Conservation (phyloP, 495 filamentous ascomycete genomes). For the Talaromyces ruber region DNA sequence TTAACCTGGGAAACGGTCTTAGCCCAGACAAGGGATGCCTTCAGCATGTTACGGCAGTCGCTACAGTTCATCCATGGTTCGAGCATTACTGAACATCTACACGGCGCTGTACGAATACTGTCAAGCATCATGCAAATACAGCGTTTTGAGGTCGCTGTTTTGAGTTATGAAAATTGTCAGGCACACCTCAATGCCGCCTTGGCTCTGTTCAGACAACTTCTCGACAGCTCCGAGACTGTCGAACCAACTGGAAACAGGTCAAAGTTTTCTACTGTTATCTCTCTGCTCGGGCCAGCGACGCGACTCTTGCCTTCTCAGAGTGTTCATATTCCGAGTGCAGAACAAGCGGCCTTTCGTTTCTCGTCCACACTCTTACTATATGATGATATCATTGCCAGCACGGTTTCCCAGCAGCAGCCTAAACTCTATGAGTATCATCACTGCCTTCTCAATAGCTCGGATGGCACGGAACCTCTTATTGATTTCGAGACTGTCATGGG, state of each 20-base stretch:
- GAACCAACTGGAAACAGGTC: neutral
- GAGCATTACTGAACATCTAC: constrained; percentile 11
- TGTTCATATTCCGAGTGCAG: constrained; percentile 29
- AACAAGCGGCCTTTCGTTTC: constrained; percentile 46
- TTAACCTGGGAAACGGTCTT: constrained; percentile 26
- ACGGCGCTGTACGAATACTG: constrained; percentile 32
- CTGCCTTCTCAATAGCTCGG: constrained; percentile 8
- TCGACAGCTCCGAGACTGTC: constrained; percentile 18
- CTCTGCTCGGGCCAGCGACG: constrained; percentile 16
- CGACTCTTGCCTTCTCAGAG: constrained; percentile 13
- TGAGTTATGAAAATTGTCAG: constrained; percentile 36
- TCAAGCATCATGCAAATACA: constrained; percentile 46
- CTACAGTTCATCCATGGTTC: constrained; percentile 28
- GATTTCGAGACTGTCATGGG: constrained; percentile 22
- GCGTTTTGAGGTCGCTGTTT: constrained; percentile 38
- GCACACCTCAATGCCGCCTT: constrained; percentile 41
- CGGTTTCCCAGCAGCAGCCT: constrained; percentile 29
- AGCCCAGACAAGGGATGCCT: constrained; percentile 27
- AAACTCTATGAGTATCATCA: constrained; percentile 31
- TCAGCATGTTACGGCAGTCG: constrained; percentile 31
- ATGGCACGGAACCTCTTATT: constrained; percentile 10
- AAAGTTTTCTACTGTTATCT: constrained; percentile 18
- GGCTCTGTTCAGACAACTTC: constrained; percentile 37
- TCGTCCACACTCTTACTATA: constrained; percentile 38
- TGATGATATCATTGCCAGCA: constrained; percentile 44